Base-by-base conservation (phyloP, 1,139 yeast species). In the Pichia sp. region DNA sequence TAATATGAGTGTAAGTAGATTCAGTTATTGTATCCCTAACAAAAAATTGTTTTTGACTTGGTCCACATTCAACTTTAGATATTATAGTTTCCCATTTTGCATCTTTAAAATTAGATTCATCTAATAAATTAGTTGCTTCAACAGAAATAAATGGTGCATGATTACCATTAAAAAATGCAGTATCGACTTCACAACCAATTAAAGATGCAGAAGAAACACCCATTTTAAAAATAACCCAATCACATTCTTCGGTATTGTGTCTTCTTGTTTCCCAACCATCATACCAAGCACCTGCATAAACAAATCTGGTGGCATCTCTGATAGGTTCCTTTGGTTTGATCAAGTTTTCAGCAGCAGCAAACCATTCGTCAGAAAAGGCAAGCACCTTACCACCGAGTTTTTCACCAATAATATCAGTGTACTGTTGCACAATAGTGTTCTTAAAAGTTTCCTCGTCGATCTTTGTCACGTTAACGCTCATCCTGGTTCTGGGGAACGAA, bases 201-300 rank as follows among this genome's bases (percentile, higher is more conserved):
- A 91, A 64, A 37, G 70, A 69, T 1, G 96, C 96, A 31, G 86
- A 76, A 8, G 87, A 69, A 14, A 89, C 96, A 11, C 97, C 97
- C 57, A 86, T 69, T 60, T 77, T 73, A 62, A 89, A 66, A 31
- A 85, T 69, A 23, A 84, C 96, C 84, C 89, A 88, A 57, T 89
- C 97, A 32, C 86, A 84, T 43, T 78, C 87, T 47, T 70, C 82
- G 2, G 76, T 65, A 62, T 89, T 89, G 68, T 89, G 97, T 64
- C 97, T 75, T 61, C 96, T 74, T 19, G 97, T 88, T 63, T 89
- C 97, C 97, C 97, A 89, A 14, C 97, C 97, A 54, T 89, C 97
- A 59, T 85, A 89, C 96, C 96, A 88, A 6, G 95, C 95, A 41
- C 97, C 97, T 5, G 89, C 76, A 50, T 76, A 82, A 5, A 83